Conservation (phyloP, 1,284 basidiomycete genomes). For the Microbotryum scabiosae region DNA sequence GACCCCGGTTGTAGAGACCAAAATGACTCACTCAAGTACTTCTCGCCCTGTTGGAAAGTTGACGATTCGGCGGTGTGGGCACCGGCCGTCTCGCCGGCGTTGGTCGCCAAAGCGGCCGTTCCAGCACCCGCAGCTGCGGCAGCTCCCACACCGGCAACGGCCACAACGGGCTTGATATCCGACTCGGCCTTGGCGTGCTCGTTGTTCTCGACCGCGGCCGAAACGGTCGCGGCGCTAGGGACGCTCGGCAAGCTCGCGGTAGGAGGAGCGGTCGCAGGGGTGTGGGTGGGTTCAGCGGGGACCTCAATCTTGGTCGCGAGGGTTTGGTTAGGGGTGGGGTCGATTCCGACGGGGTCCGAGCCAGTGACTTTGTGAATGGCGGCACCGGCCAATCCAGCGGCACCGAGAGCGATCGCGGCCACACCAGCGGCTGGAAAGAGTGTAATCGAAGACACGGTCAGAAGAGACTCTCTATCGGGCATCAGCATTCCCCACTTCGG, state of each 20-base stretch:
- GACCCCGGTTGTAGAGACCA: neutral
- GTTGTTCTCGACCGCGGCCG: conserved; percentile 8
- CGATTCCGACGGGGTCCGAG: too few species aligned
- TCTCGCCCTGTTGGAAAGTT: neutral
- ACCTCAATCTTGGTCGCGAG: too few species aligned
- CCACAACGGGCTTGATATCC: conserved; percentile 1
- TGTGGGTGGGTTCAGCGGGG: too few species aligned
- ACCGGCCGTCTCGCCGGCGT: neutral
- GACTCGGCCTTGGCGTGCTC: conserved; percentile 3
- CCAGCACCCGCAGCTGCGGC: neutral
- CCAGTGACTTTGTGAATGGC: neutral
- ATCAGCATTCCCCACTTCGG: neutral
- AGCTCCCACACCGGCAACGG: neutral
- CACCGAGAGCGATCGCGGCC: neutral
- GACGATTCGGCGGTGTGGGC: neutral
- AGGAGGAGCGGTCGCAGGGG: too few species aligned
- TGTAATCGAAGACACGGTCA: too few species aligned
- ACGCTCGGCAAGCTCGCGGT: neutral
- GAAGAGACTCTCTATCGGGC: too few species aligned
- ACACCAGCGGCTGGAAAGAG: neutral
- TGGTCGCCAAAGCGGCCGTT: neutral
- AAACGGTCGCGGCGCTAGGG: conserved; percentile 5
- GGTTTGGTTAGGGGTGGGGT: too few species aligned
- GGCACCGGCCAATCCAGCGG: neutral
- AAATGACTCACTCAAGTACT: neutral